Evolutionary conservation across 139 green algal species (phyloP).

Genomic region (Haematococcus lacustris): DNA sequence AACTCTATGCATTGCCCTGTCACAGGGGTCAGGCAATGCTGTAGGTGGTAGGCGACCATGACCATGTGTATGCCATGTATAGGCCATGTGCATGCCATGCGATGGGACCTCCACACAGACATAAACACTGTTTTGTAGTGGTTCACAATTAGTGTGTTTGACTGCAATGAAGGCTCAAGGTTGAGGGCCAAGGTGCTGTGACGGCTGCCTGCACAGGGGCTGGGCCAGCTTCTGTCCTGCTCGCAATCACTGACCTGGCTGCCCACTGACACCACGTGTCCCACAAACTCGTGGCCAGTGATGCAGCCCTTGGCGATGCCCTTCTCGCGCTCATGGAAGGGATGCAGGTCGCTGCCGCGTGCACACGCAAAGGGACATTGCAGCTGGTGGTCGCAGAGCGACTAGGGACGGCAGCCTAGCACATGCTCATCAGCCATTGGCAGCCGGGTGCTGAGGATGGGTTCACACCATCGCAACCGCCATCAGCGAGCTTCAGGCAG

Average conservation of each 20-base stretch:
- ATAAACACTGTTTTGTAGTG: no score
- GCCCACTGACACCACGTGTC: slow-evolving; percentile 20
- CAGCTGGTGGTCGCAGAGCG: background rate
- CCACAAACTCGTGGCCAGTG: slow-evolving; percentile 44
- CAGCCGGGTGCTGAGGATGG: background rate
- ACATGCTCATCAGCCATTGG: background rate
- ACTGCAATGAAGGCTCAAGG: no score
- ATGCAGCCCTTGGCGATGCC: slow-evolving; percentile 15
- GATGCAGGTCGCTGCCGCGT: slow-evolving; percentile 20
- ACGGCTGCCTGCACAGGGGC: no score
- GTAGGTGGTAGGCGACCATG: no score
- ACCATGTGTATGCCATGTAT: no score
- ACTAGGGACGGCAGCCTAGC: background rate
- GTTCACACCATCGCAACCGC: background rate
- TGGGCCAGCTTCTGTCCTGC: no score
- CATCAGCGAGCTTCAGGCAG: background rate
- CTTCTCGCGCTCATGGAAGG: slow-evolving; percentile 21
- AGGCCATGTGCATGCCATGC: no score
- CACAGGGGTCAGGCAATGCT: no score
- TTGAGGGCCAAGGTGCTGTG: no score
- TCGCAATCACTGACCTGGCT: slow-evolving; percentile 5
- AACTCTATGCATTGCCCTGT: no score
- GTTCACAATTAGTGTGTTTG: no score
- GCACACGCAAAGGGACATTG: background rate
- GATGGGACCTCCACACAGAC: no score